phyloP scores from a whole-genome alignment of 2,329 filamentous ascomycete species.

The Aspergillus candidus region DNA sequence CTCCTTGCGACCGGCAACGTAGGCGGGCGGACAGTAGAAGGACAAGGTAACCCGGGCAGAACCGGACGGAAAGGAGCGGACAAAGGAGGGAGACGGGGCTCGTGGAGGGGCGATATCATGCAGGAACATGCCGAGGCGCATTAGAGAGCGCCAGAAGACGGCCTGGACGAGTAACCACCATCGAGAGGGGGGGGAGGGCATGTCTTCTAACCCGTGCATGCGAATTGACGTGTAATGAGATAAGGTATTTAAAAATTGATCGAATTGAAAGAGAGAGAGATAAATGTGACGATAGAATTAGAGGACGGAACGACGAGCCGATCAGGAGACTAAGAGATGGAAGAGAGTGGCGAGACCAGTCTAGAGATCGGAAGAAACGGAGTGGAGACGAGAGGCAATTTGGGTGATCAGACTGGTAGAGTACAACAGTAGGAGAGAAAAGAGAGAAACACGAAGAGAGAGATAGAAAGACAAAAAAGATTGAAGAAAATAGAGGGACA shows the following conservation, averaged over 20 bases:
- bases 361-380: background rate
- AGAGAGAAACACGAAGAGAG: background rate
- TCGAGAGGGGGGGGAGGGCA: constrained; percentile 39
- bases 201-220: constrained; percentile 11
- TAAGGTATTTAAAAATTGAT: too few relatives aligned
- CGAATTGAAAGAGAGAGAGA: background rate
- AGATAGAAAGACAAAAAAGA: background rate
- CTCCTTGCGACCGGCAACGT: constrained; percentile 27
- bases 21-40: constrained; percentile 54
- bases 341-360: too few relatives aligned
- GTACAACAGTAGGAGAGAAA: background rate
- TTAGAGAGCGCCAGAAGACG: constrained; percentile 60
- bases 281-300: too few relatives aligned
- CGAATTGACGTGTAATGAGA: too few relatives aligned
- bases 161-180: constrained; percentile 60
- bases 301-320: background rate
- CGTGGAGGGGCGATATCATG: constrained; percentile 57
- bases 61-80: constrained; percentile 49
- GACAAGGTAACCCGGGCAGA: constrained; percentile 48
- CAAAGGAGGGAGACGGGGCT: constrained; percentile 57
- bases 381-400: constrained; percentile 2
- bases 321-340: background rate
- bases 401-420: background rate
- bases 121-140: constrained; percentile 63
- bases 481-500: background rate